A percentile compares a stretch with the other conserved stretches of the same genome.
Evolutionary conservation across 2,329 filamentous ascomycete species (phyloP).

Genomic region (Phoma sp.): DNA sequence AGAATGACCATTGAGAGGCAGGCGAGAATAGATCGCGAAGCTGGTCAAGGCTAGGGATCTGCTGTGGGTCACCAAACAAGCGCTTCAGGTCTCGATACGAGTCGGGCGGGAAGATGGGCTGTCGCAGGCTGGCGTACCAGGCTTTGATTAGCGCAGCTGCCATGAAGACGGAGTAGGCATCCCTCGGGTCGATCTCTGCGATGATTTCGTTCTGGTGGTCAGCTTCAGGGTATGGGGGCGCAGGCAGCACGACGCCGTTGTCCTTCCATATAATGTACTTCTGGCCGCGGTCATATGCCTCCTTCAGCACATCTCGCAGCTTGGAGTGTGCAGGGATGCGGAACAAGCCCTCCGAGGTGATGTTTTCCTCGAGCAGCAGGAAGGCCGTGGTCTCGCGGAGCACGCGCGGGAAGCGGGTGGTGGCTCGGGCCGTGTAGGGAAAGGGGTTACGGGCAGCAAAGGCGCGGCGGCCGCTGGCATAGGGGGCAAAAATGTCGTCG

Average conservation of each 20-base stretch:
- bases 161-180: constrained; percentile 60
- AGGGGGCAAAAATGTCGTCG: constrained; percentile 55
- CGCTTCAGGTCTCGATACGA: constrained; percentile 56
- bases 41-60: constrained; percentile 49
- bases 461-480: constrained; percentile 53
- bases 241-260: constrained; percentile 41
- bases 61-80: constrained; percentile 49
- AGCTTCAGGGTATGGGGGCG: constrained; percentile 40
- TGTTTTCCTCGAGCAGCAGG: constrained; percentile 55
- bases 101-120: constrained; percentile 58
- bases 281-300: constrained; percentile 62
- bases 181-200: constrained; percentile 54
- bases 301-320: constrained; percentile 57
- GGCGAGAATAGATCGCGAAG: constrained; percentile 55
- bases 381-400: constrained; percentile 61
- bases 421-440: constrained; percentile 52
- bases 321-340: constrained; percentile 59
- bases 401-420: constrained; percentile 57
- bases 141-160: constrained; percentile 61
- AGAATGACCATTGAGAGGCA: constrained; percentile 53
- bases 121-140: constrained; percentile 61
- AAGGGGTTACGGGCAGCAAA: constrained; percentile 57
- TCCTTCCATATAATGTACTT: constrained; percentile 61
- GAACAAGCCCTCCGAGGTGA: constrained; percentile 60
- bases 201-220: constrained; percentile 51